Evolutionary conservation across 2,329 filamentous ascomycete species (phyloP).

Genomic region (Aspergillus amoenus): DNA sequence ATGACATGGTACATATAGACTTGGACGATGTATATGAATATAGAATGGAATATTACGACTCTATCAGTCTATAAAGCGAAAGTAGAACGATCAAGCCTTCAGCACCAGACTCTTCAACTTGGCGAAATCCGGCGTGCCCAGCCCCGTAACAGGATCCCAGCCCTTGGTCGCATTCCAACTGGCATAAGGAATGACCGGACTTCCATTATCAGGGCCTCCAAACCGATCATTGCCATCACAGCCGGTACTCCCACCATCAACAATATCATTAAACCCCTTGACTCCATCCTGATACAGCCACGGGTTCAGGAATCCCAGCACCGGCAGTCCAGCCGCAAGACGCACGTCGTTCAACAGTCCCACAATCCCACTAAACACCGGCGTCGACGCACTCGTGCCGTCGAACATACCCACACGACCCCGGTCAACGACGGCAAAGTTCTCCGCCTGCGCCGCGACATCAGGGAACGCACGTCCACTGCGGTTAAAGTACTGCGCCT

Average conservation of each 20-base stretch:
- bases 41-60: neutral
- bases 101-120: neutral
- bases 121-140: slow-evolving; percentile 37
- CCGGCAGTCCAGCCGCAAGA: slow-evolving; percentile 49
- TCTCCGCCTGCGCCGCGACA: slow-evolving; percentile 38
- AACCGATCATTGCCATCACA: slow-evolving; percentile 47
- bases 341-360: slow-evolving; percentile 63
- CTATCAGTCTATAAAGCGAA: neutral
- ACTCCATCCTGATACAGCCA: slow-evolving; percentile 54
- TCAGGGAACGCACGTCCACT: slow-evolving; percentile 43
- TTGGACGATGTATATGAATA: neutral
- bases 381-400: slow-evolving; percentile 54
- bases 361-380: slow-evolving; percentile 59
- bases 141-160: slow-evolving; percentile 53
- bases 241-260: slow-evolving; percentile 46
- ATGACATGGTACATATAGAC: neutral
- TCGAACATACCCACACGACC: slow-evolving; percentile 29
- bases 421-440: slow-evolving; percentile 34
- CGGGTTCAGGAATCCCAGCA: slow-evolving; percentile 61
- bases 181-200: slow-evolving; percentile 45
- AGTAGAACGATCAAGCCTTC: neutral
- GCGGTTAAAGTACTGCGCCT: slow-evolving; percentile 32
- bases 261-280: slow-evolving; percentile 50
- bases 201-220: slow-evolving; percentile 37
- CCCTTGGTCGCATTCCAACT: slow-evolving; percentile 52